A percentile compares a stretch with the other conserved stretches of the same genome.
Evolutionary conservation across 768 basidiomycete genomes (phyloP).

Genomic region (Tricholoma hemisulphureum): DNA sequence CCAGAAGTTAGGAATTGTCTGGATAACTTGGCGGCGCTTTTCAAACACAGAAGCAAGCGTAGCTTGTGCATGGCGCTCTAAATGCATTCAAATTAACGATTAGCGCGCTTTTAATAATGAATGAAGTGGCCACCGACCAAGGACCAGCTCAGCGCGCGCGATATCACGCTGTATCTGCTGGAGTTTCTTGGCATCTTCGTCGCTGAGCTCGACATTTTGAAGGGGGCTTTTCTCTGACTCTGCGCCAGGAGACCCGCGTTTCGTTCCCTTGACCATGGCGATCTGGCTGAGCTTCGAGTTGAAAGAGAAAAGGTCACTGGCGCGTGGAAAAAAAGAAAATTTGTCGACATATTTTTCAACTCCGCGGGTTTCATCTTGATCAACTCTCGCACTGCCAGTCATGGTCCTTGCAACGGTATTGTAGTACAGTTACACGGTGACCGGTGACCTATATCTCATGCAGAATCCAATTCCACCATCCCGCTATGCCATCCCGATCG

Average conservation of each 20-base stretch:
- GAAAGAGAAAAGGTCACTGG: slow-evolving; percentile 14
- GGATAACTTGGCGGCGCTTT: slow-evolving; percentile 65
- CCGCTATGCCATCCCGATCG: too few species aligned
- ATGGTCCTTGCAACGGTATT: too few species aligned
- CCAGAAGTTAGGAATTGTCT: slow-evolving; percentile 79
- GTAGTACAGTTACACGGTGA: too few species aligned
- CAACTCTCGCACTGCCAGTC: background rate
- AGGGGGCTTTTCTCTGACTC: slow-evolving; percentile 73
- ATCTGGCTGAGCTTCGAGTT: slow-evolving; percentile 15
- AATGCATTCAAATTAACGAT: slow-evolving; percentile 1
- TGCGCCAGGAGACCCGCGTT: slow-evolving; percentile 79
- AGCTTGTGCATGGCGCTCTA: slow-evolving; percentile 65
- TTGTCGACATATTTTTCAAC: slow-evolving; percentile 21
- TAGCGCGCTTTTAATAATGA: background rate
- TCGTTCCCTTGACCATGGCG: slow-evolving; percentile 51
- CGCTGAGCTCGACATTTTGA: slow-evolving; percentile 62
- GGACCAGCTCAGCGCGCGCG: slow-evolving; percentile 64
- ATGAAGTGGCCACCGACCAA: slow-evolving; percentile 50
- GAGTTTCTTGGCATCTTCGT: slow-evolving; percentile 72
- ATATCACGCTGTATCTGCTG: slow-evolving; percentile 65
- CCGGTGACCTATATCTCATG: too few species aligned
- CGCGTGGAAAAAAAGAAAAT: slow-evolving; percentile 22
- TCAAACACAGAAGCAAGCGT: slow-evolving; percentile 62
- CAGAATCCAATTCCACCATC: too few species aligned
- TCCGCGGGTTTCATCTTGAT: too few species aligned